phyloP scores from a whole-genome alignment of 495 filamentous ascomycete species.

The Neurospora tetraspora region DNA sequence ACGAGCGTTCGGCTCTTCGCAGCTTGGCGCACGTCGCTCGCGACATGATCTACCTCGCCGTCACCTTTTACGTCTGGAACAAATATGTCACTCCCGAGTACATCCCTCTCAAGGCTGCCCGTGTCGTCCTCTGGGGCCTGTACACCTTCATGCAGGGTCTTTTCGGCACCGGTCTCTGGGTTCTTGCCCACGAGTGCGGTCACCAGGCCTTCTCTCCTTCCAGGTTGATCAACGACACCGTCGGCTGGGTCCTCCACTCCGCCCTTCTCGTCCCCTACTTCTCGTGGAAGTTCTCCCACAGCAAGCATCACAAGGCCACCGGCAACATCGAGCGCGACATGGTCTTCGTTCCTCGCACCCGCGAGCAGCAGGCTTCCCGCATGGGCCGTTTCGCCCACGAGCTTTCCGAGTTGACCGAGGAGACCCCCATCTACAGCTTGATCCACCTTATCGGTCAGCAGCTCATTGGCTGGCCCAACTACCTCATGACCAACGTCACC shows the following conservation, averaged over 20 bases:
- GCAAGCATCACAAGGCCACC: constrained; percentile 93
- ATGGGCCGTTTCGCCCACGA: constrained; percentile 65
- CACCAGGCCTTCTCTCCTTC: constrained; percentile 80
- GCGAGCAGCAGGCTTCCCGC: constrained; percentile 60
- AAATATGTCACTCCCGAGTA: constrained; percentile 50
- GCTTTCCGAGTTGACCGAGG: constrained; percentile 79
- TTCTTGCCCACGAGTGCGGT: constrained; percentile 80
- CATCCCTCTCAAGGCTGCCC: constrained; percentile 47
- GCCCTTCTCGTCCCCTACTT: constrained; percentile 78
- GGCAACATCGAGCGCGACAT: constrained; percentile 94
- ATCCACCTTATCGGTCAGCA: constrained; percentile 70
- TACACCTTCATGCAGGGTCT: constrained; percentile 71
- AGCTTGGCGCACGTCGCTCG: constrained; percentile 60
- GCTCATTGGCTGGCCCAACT: constrained; percentile 81
- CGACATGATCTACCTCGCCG: constrained; percentile 51
- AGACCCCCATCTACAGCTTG: constrained; percentile 79
- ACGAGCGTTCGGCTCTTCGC: constrained; percentile 53
- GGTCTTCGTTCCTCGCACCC: constrained; percentile 88
- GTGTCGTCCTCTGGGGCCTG: constrained; percentile 50
- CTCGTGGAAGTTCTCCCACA: constrained; percentile 88
- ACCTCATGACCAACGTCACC: constrained; percentile 79
- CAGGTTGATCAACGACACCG: constrained; percentile 71
- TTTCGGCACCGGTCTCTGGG: constrained; percentile 73
- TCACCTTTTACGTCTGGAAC: constrained; percentile 58
- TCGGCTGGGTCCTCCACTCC: constrained; percentile 78